Evolutionary conservation across 768 basidiomycete species (phyloP).

Genomic region (Lactarius hatsudake): DNA sequence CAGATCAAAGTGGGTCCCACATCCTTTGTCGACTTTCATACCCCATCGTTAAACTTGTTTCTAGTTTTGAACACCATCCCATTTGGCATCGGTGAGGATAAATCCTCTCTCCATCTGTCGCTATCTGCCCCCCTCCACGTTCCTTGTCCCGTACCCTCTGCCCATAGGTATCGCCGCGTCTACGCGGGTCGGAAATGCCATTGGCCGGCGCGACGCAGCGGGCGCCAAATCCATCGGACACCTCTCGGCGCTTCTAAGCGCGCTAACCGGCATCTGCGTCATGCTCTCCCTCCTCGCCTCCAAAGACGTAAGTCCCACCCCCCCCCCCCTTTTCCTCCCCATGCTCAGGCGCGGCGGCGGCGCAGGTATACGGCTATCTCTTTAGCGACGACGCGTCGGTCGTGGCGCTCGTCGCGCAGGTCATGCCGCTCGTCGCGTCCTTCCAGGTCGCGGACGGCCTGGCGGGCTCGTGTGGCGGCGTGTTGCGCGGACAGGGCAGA

Average conservation of each 20-base stretch:
- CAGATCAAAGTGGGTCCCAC: conserved; percentile 58
- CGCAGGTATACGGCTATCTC: conserved; percentile 60
- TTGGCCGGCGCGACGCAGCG: conserved; percentile 52
- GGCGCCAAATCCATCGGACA: conserved; percentile 60
- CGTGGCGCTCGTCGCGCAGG: conserved; percentile 46
- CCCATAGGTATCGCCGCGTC: conserved; percentile 61
- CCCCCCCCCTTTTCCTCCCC: neutral
- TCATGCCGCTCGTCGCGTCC: conserved; percentile 54
- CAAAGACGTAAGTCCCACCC: conserved; percentile 48
- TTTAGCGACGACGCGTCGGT: conserved; percentile 63
- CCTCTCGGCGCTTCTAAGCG: conserved; percentile 60
- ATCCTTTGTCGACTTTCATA: too few species aligned
- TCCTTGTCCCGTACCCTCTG: too few species aligned
- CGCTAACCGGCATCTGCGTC: conserved; percentile 53
- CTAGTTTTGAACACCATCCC: conserved; percentile 70
- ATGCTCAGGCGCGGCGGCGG: neutral
- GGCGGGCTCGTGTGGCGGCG: conserved; percentile 50
- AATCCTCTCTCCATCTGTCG: neutral
- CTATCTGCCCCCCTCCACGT: too few species aligned
- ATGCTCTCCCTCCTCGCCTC: conserved; percentile 57
- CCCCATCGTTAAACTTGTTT: neutral
- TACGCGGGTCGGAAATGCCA: conserved; percentile 68
- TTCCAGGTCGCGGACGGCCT: conserved; percentile 56
- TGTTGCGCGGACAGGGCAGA: conserved; percentile 50
- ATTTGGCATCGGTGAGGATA: conserved; percentile 56